Base-by-base conservation (phyloP, 1,139 yeast genomes). In the Komagataea norvegica region DNA sequence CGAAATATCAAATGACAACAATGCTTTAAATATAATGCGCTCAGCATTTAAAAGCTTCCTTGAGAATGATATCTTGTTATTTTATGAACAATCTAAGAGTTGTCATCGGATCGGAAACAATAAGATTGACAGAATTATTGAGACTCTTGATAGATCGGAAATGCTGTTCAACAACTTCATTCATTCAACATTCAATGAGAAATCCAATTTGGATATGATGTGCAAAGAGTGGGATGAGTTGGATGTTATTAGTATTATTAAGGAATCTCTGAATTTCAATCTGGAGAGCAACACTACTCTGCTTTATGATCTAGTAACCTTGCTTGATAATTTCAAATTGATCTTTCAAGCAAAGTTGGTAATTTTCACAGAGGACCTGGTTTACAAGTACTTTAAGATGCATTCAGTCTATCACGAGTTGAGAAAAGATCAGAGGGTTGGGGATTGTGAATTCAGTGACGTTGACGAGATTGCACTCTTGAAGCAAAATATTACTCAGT, bases 401-500 rank as follows among this genome's bases (percentile, higher is more conserved):
- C 17, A 19, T 10, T 27, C 24, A 9, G 20, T 13, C 8, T 14
- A n/a, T 9, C 13, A 11, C 27, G 15, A 25, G 15, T 14, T 19
- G 10, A 14, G 10, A 21, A 8, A 21, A 21, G 8, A 8, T 21
- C 24, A 21, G 24, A 8, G 10, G 23, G 10, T 8, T 21, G 10
- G 23, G 8, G 10, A 21, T 21, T 10, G 9, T 8, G 17, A 10
- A 11, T 4, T n/a, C n/a, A n/a, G n/a, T n/a, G n/a, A n/a, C n/a
- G n/a, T 8, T 10, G 14, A 27, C 23, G 18, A 21, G 3, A 15
- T 33, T 13, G 26, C 23, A 3, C 14, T 25, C 6, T 37, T 43
- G 17, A 48, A 45, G 36, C 8, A 44, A 17, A 42, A 42, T 18
- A 14, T 45, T 5, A 28, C 46, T 10, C 40, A 43, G 26, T 46